phyloP scores from a whole-genome alignment of 768 basidiomycete genomes.

The Panaeolus papilionaceus region DNA sequence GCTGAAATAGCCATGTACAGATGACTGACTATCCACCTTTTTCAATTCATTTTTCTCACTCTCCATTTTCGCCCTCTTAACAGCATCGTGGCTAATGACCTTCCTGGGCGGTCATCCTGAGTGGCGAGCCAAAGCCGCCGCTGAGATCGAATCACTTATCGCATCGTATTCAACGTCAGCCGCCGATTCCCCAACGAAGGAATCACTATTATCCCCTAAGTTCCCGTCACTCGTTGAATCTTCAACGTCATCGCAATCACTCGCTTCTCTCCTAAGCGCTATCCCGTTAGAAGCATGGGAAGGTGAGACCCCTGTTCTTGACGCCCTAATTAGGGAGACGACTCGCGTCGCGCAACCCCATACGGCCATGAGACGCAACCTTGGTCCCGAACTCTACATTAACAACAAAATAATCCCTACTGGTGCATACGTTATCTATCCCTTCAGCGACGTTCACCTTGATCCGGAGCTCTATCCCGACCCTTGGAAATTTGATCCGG shows the following conservation, averaged over 20 bases:
- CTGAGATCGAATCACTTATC: constrained; percentile 65
- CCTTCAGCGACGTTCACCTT: constrained; percentile 82
- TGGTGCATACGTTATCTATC: constrained; percentile 79
- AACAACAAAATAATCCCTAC: constrained; percentile 73
- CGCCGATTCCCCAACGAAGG: constrained; percentile 23
- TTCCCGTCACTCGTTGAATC: constrained; percentile 8
- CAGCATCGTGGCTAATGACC: constrained; percentile 77
- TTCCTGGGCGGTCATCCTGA: constrained; percentile 72
- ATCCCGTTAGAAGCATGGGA: constrained; percentile 79
- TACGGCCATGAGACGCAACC: constrained; percentile 80
- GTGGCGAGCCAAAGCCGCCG: constrained; percentile 66
- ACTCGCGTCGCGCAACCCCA: constrained; percentile 82
- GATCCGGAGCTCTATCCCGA: constrained; percentile 74
- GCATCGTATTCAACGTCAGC: constrained; percentile 40
- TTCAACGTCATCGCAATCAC: constrained; percentile 22
- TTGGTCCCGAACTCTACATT: constrained; percentile 74
- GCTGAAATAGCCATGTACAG: neutral
- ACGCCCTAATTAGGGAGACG: constrained; percentile 78
- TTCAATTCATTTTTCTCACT: constrained; percentile 24
- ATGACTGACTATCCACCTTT: constrained; percentile 23
- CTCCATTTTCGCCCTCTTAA: constrained; percentile 19
- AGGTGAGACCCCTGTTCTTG: constrained; percentile 68
- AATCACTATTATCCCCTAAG: constrained; percentile 19
- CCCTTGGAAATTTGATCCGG: constrained; percentile 81
- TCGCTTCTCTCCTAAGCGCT: constrained; percentile 51